phyloP scores from a whole-genome alignment of 768 basidiomycete genomes.

The Gymnopilus junonius region DNA sequence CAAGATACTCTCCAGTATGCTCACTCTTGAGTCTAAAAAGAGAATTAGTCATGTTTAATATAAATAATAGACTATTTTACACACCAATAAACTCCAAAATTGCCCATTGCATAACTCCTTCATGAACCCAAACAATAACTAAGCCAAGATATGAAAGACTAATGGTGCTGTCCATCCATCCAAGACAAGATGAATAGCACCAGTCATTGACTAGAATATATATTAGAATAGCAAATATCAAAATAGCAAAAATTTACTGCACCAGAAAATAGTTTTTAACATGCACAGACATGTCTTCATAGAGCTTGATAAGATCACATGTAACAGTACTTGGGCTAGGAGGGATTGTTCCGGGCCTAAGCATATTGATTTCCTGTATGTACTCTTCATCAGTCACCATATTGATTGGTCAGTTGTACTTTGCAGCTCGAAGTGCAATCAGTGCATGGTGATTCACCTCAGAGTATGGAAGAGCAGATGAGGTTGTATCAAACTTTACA shows the following conservation, averaged over 20 bases:
- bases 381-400: constrained; percentile 32
- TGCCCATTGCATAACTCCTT: constrained; percentile 29
- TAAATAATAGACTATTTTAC: neutral
- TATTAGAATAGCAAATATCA: neutral
- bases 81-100: constrained; percentile 39
- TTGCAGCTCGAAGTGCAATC: constrained; percentile 30
- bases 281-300: constrained; percentile 17
- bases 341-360: constrained; percentile 30
- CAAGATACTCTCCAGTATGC: constrained; percentile 34
- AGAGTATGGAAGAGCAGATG: constrained; percentile 12
- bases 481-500: neutral
- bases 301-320: constrained; percentile 24
- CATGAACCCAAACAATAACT: constrained; percentile 32
- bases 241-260: constrained; percentile 5
- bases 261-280: constrained; percentile 26
- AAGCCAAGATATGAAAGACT: constrained; percentile 32
- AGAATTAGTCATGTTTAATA: neutral
- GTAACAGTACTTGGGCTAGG: constrained; percentile 30
- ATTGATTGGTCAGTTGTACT: constrained; percentile 28
- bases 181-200: constrained; percentile 33
- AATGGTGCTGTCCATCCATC: constrained; percentile 40
- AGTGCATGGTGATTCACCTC: constrained; percentile 24
- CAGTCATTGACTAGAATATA: constrained; percentile 11
- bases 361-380: constrained; percentile 30
- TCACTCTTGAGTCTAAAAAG: constrained; percentile 26